These are phyloP conservation scores for Centella asiatica DNA, from an alignment of 129 eudicot species.

Conservation along the genomic window DNA sequence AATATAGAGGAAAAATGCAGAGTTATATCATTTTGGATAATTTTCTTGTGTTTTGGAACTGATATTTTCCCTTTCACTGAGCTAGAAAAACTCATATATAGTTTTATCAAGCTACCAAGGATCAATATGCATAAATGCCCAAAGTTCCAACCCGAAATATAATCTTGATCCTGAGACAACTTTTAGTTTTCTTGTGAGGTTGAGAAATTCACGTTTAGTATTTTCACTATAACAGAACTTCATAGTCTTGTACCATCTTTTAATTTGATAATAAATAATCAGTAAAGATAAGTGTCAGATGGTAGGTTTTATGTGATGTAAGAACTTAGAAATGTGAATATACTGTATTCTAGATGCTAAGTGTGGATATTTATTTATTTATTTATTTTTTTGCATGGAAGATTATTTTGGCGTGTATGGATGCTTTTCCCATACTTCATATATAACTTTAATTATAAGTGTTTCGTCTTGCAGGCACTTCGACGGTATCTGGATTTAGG, in stretches of 20 bases:
- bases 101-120: not conserved
- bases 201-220: not conserved
- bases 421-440: not conserved
- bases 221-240: not conserved
- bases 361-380: not conserved
- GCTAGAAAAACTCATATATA: not conserved
- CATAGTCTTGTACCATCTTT: not conserved
- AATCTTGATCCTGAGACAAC: no score
- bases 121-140: no score
- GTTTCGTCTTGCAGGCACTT: constrained; percentile 41
- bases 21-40: not conserved
- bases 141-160: no score
- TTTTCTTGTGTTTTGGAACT: not conserved
- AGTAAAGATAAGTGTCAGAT: no score
- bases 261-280: no score
- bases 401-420: not conserved
- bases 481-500: constrained; percentile 69
- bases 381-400: not conserved
- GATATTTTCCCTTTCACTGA: not conserved
- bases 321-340: not conserved
- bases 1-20: no score
- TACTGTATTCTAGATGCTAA: not conserved
- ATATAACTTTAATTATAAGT: not conserved
- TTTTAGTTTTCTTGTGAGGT: not conserved
- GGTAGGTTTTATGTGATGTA: not conserved